phyloP scores from a whole-genome alignment of 2,329 filamentous ascomycete genomes.

The Parastagonospora avenae region DNA sequence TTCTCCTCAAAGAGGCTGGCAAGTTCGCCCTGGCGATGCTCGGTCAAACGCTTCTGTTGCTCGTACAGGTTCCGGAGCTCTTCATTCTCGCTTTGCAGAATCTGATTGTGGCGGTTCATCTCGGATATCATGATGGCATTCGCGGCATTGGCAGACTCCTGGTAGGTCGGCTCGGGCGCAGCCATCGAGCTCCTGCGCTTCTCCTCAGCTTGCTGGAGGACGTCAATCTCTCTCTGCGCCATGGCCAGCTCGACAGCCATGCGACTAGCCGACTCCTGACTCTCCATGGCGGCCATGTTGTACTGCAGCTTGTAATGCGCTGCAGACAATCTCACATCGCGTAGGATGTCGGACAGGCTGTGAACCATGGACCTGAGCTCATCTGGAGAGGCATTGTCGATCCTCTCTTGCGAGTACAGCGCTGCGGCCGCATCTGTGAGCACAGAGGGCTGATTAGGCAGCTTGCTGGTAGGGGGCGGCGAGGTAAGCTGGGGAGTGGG shows the following conservation, averaged over 20 bases:
- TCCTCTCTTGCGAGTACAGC: conserved; percentile 57
- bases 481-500: conserved; percentile 55
- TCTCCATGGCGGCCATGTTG: conserved; percentile 81
- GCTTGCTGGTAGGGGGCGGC: conserved; percentile 52
- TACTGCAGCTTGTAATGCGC: conserved; percentile 92
- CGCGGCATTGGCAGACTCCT: conserved; percentile 56
- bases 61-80: conserved; percentile 68
- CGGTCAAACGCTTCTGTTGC: conserved; percentile 77
- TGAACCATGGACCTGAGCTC: conserved; percentile 61
- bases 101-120: conserved; percentile 62
- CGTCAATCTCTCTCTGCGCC: conserved; percentile 85
- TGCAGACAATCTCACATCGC: conserved; percentile 77
- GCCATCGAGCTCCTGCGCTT: conserved; percentile 63
- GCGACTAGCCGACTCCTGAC: conserved; percentile 81
- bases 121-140: conserved; percentile 62
- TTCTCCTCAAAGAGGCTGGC: conserved; percentile 75
- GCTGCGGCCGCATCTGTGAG: conserved; percentile 42
- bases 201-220: conserved; percentile 75
- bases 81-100: conserved; percentile 69
- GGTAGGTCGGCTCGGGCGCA: conserved; percentile 58
- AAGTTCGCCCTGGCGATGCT: conserved; percentile 76
- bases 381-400: conserved; percentile 57
- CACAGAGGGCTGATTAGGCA: conserved; percentile 30
- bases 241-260: conserved; percentile 92
- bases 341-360: conserved; percentile 58